Conservation (phyloP, 2,329 filamentous ascomycete species). For the Pseudocercospora cruenta region DNA sequence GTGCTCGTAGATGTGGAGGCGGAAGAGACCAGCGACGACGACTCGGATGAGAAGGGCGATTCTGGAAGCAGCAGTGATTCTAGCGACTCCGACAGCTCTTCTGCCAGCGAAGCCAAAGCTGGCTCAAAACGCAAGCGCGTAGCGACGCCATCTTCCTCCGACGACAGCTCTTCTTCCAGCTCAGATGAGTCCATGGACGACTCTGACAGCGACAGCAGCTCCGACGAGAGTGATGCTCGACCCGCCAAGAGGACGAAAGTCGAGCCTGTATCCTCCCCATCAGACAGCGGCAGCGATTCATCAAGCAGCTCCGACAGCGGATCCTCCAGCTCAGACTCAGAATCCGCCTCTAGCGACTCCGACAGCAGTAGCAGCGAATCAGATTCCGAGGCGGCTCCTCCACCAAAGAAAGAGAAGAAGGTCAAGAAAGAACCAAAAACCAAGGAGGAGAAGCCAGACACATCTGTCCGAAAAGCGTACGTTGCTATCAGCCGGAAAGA, state of each 20-base stretch:
- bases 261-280: conserved; percentile 23
- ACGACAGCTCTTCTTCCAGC: conserved; percentile 12
- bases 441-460: not conserved
- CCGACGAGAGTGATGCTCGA: conserved; percentile 34
- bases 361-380: conserved; percentile 44
- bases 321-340: conserved; percentile 16
- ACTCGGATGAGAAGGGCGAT: conserved; percentile 28
- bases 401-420: conserved; percentile 28
- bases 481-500: not conserved
- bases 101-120: conserved; percentile 11
- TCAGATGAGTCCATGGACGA: conserved; percentile 9
- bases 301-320: conserved; percentile 33
- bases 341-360: conserved; percentile 20
- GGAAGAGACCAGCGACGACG: conserved; percentile 31
- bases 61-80: conserved; percentile 18
- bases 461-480: too few relatives aligned
- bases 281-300: conserved; percentile 28
- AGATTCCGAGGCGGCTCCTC: conserved; percentile 31
- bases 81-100: conserved; percentile 18
- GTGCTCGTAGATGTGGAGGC: conserved; percentile 28
- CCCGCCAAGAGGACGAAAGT: conserved; percentile 38
- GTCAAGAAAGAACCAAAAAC: not conserved
- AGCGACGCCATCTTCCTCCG: conserved; percentile 25
- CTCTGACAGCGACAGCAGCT: conserved; percentile 28
- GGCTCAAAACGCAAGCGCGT: conserved; percentile 30